phyloP scores from a whole-genome alignment of 768 basidiomycete species.

The Saitozyma sp. region DNA sequence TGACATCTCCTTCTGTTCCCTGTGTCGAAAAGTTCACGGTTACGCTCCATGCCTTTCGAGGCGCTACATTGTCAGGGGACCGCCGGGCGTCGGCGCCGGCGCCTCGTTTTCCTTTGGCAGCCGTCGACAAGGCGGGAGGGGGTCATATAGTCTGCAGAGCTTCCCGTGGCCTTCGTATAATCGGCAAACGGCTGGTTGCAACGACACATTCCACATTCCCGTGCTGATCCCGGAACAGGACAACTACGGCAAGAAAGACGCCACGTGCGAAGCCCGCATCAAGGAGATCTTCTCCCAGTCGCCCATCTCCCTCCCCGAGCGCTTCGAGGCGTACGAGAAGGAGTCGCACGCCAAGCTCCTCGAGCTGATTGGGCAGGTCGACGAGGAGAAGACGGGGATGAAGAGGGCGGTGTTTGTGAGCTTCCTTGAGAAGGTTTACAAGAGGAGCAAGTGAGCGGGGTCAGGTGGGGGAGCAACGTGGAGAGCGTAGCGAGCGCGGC shows the following conservation, averaged over 20 bases:
- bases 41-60: no score
- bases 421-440: conserved; percentile 85
- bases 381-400: conserved; percentile 61
- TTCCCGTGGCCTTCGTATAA: no score
- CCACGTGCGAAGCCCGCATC: conserved; percentile 62
- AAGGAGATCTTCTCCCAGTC: conserved; percentile 73
- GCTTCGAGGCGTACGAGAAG: conserved; percentile 79
- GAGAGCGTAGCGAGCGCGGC: no score
- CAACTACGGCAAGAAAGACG: conserved; percentile 66
- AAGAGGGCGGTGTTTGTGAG: conserved; percentile 73
- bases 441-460: conserved; percentile 57
- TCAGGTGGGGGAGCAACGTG: no score
- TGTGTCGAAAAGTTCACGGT: not conserved
- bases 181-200: not conserved
- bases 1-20: not conserved
- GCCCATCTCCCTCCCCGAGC: conserved; percentile 61
- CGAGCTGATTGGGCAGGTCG: conserved; percentile 69
- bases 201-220: not conserved
- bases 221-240: conserved; percentile 48
- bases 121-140: no score
- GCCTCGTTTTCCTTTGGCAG: no score
- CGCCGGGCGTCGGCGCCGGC: no score
- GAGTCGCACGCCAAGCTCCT: conserved; percentile 67
- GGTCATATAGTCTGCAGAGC: not conserved
- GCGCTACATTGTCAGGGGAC: no score